Evolutionary conservation across 179 eudicot genomes (phyloP), one percentile per base, ranked within the genome.

Genomic region (Beta corolliflora): DNA sequence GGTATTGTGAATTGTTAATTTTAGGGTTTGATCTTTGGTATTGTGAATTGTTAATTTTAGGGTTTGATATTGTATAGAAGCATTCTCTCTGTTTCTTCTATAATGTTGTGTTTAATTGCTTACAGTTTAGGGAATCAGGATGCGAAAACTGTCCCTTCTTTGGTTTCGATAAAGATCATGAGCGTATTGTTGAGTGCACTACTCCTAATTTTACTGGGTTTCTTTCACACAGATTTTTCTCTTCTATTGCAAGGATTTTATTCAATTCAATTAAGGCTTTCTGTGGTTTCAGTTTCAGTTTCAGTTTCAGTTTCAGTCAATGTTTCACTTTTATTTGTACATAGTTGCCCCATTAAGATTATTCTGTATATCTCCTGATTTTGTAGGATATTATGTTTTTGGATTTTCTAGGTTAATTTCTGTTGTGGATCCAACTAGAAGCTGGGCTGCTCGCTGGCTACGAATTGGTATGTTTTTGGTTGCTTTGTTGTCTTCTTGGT

Each of bases 401-500:
- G 25, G 71, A 21, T 48, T 77, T 46, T 80, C 19, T 74, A 93
- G 98, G 85, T 81, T 95, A 31, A 95, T 93, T 74, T 95, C 99
- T 21, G 99, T 93, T 76, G 92, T 94, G 98, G 98, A 95, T 86
- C 99, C 99, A 31, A 84, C 71, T 65, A 81, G 95, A 79, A 95
- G 99, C 73, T 95, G 99, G 98, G 95, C 99, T 90, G 99, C 97
- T 83, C 87, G 97, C 54, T 95, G 99, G 97, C 93, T 95, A n/a
- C n/a, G n/a, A n/a, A n/a, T n/a, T n/a, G n/a, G n/a, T 94, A 91
- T 60, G 81, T 44, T 4, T 2, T 7, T 25, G 11, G 13, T 29
- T 64, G 3, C 12, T 10, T 4, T 3, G 3, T 31, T 64, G 25
- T 36, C 23, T 59, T 59, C 10, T n/a, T n/a, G 7, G 41, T 36